Evolutionary conservation across 768 basidiomycete species (phyloP), one percentile per base, ranked within the genome.

Genomic region (Collybiopsis luxurians): DNA sequence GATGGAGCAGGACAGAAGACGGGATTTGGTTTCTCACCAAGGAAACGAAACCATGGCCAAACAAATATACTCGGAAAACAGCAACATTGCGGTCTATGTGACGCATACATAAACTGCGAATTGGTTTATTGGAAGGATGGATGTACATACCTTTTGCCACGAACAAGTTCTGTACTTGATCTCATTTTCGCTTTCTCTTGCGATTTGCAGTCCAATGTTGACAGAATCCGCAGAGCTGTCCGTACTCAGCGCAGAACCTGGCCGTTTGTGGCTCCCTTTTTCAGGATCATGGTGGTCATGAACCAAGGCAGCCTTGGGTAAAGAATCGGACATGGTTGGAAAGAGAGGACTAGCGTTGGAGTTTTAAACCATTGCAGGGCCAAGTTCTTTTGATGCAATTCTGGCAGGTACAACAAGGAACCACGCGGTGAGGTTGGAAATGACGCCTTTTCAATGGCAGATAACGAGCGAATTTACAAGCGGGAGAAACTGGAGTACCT

Each of bases 41-140:
- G 74, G 73, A 54, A 75, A 75, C 2, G 72, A 72, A 30, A 75
- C 60, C 46, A 73, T 70, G 2, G 77, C 76, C 1, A 78, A 71
- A 56, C 76, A 78, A 38, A 78, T 76, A 61, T 78, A 78, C 59
- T 77, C 77, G 4, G 74, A 73, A 65, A 78, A 78, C n/a, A 78
- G 61, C 13, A 78, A 61, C 1, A 64, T 75, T 17, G 77, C 77
- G 1, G 77, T 78, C 77, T 77, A 21, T 21, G 23, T 1, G 9
- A 34, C 10, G 10, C 12, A 6, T 27, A 51, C 12, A 26, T 17
- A 55, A 11, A 13, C 48, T 13, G 23, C 10, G 31, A 13, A 23
- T 45, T 23, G 56, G 26, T 48, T 36, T 26, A 48, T n/a, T 40
- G 4, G 36, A 36, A 7, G 21, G n/a, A n/a, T 19, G 24, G 30